Conservation (phyloP, 306 rosid species). For the Vigna mungo region DNA sequence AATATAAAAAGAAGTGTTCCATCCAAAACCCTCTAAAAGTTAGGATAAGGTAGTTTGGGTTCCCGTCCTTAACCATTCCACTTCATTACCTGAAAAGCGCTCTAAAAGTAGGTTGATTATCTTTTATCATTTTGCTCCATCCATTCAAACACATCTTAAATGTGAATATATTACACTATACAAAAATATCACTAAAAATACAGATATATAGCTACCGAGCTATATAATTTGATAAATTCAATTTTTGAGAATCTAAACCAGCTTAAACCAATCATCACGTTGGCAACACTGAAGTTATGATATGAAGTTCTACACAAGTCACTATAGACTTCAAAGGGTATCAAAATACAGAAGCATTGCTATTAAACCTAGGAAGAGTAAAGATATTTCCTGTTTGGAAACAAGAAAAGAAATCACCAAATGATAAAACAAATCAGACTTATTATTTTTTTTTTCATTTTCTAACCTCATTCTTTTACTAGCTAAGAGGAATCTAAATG, state of each 20-base stretch:
- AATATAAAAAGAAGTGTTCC: background rate
- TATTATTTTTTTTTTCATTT: background rate
- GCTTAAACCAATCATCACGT: background rate
- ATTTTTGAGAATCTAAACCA: too few species aligned
- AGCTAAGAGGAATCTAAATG: background rate
- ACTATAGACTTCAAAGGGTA: background rate
- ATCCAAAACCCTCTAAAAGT: background rate
- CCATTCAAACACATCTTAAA: slow-evolving; percentile 11
- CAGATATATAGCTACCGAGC: background rate
- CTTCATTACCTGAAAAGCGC: background rate
- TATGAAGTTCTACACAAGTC: background rate
- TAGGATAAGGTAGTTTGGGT: slow-evolving; percentile 16
- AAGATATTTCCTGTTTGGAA: background rate
- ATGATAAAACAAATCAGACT: background rate
- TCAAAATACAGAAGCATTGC: background rate
- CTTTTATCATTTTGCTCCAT: too few species aligned
- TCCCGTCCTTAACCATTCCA: background rate
- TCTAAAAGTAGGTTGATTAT: slow-evolving; percentile 9
- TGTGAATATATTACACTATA: background rate
- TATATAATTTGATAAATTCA: background rate
- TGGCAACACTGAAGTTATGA: background rate
- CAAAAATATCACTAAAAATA: background rate
- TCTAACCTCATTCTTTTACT: slow-evolving; percentile 1
- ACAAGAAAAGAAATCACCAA: background rate
- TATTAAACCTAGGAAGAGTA: background rate